These are phyloP conservation scores for Limonium bicolor DNA, from an alignment of 148 eudicot genomes.

Conservation along the genomic window DNA sequence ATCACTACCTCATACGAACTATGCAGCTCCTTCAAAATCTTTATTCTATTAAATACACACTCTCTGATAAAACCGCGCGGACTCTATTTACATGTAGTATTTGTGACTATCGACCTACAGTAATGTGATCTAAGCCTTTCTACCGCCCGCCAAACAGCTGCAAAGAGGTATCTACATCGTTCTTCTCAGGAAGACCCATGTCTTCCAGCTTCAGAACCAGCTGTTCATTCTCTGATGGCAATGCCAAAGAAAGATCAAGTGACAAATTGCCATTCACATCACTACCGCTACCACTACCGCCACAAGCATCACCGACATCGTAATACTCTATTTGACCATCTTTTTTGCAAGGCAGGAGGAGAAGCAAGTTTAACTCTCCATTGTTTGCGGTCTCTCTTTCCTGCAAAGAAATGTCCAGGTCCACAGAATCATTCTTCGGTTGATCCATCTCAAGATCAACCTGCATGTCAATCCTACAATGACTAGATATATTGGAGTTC, in stretches of 20 bases:
- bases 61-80: too few relatives aligned
- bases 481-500: conserved; percentile 1
- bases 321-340: background rate
- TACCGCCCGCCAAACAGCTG: conserved; percentile 2
- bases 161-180: conserved; percentile 8
- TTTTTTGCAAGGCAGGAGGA: conserved; percentile 1
- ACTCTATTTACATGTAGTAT: too few relatives aligned
- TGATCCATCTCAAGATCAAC: too few relatives aligned
- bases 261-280: conserved; percentile 11
- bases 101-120: too few relatives aligned
- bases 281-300: too few relatives aligned
- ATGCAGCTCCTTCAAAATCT: too few relatives aligned
- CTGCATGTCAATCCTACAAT: background rate
- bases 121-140: background rate
- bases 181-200: conserved; percentile 6
- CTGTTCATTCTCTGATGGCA: conserved; percentile 6
- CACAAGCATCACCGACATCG: background rate
- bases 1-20: too few relatives aligned
- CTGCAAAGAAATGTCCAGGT: conserved; percentile 15
- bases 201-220: conserved; percentile 5
- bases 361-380: conserved; percentile 10
- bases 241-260: conserved; percentile 17
- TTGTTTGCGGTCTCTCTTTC: conserved; percentile 5
- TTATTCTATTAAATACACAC: too few relatives aligned
- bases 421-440: conserved; percentile 1